Base-by-base conservation (phyloP, 2,329 filamentous ascomycete genomes). In the Diaporthe ilicicola region DNA sequence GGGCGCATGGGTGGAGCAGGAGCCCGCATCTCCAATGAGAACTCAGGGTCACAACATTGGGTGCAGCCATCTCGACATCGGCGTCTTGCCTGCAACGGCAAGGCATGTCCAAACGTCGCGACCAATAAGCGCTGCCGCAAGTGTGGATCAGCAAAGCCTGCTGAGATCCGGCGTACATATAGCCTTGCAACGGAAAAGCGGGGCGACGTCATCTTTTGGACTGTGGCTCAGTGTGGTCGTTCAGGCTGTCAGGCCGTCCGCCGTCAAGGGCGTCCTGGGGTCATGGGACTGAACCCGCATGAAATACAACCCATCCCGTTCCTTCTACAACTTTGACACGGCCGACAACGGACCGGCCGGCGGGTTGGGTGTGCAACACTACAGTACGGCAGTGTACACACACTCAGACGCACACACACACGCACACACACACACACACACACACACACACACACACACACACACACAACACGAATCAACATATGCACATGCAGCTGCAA, bases 41-140 rank as follows among this genome's bases (percentile, higher is more conserved):
- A 22, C 42, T 27, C 59, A 48, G 42, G 15, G 59, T 62, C 59
- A 62, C 59, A 48, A 62, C 59, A 62, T 62, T 27, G 12, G 50
- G 29, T 53, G 48, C 69, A 64, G 65, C 69, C 69, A 62, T 71
- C 65, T 69, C 69, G 65, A 71, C 65, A 71, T 62, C 17, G 39
- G 53, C 70, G 42, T 53, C 42, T 56, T 67, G 51, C 61, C 69
- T 53, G 61, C 42, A 55, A 50, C n/a, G 69, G 69, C 29, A 46
- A 51, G 55, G 51, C 29, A 51, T 10, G 19, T 34, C 32, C 19
- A 22, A 4, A 9, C 2, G 22, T 29, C 32, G n/a, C 55, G 34
- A 34, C 37, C 37, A 66, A 34, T 61, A 34, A 71, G 27, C 6
- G 12, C 69, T 29, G 34, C 34, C 50, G 39, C 42, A 56, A 19